Base-by-base conservation (phyloP, 163 green algal species). In the Prototheca wickerhamii region DNA sequence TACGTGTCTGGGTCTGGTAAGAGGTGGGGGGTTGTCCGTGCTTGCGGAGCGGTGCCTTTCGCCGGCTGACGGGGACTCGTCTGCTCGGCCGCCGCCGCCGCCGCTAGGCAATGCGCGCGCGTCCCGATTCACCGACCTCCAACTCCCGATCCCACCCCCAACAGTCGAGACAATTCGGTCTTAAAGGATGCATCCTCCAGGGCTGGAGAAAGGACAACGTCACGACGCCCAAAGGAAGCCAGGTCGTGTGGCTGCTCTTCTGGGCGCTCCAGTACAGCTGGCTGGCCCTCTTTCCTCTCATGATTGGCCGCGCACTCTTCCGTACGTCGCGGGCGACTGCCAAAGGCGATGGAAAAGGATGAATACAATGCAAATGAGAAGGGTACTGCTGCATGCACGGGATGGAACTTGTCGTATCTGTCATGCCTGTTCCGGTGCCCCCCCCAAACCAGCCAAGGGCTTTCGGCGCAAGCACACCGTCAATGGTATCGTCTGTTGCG, bases 221-320 rank as follows among this genome's bases (percentile, higher is more conserved):
- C 17, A 23, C 23, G 12, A 35, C 31, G 20, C 33, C 23, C 21
- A 5, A 8, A 7, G 61, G 61, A 31, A 32, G 25, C 32, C 67
- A 62, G 28, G 26, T 77, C 44, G 64, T 75, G 29, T 81, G 60
- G 60, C 65, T 81, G 6, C 8, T 69, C n/a, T 81, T 72, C 55
- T 79, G 61, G 61, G 51, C 49, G 3, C 46, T 70, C 30, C 60
- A 75, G 32, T 35, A 69, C 40, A 37, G 42, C n/a, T 81, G 74
- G 74, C 30, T 70, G 1, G n/a, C 40, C 5, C 12, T 66, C 0
- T 81, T 73, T 37, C 29, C 61, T 0, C 34, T 30, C 1, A 32
- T 71, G 40, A 68, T 76, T 61, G 37, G 15, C 8, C 34, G 20
- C 4, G 18, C n/a, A 3, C 30, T 44, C 40, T 56, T 17, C 35